phyloP scores from a whole-genome alignment of 805 yeast genomes.

The Candida lessepsii region DNA sequence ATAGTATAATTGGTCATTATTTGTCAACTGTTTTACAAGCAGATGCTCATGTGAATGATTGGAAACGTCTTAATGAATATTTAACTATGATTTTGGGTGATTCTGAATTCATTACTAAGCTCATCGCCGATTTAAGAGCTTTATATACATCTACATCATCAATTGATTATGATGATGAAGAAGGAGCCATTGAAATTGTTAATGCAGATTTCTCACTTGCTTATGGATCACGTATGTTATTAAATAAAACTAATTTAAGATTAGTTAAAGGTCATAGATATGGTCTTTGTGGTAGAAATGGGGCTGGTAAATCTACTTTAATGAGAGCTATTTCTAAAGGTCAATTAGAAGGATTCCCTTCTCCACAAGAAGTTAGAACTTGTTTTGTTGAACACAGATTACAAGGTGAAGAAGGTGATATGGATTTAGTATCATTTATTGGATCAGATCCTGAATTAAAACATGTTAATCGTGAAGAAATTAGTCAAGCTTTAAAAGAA shows the following conservation, averaged over 20 bases:
- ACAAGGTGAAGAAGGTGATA: slow-evolving; percentile 91
- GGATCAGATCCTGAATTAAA: slow-evolving; percentile 82
- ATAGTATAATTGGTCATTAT: slow-evolving; percentile 45
- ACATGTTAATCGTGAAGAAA: slow-evolving; percentile 63
- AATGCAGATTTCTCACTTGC: slow-evolving; percentile 95
- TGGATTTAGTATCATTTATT: slow-evolving; percentile 84
- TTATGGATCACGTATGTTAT: slow-evolving; percentile 94
- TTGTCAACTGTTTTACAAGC: slow-evolving; percentile 40
- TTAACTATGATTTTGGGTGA: slow-evolving; percentile 35
- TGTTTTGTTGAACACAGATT: slow-evolving; percentile 97
- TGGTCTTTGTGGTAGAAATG: slow-evolving; percentile 97
- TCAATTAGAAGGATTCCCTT: slow-evolving; percentile 96
- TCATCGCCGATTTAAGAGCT: slow-evolving; percentile 49
- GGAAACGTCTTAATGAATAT: slow-evolving; percentile 53
- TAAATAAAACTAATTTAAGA: slow-evolving; percentile 87
- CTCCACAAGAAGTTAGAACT: slow-evolving; percentile 78
- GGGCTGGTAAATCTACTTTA: slow-evolving; percentile 97
- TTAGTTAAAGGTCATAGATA: slow-evolving; percentile 93
- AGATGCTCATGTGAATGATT: slow-evolving; percentile 46
- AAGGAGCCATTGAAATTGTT: slow-evolving; percentile 87
- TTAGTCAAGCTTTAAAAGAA: slow-evolving; percentile 68
- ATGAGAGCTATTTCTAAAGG: slow-evolving; percentile 97
- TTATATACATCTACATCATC: slow-evolving; percentile 49
- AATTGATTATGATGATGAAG: slow-evolving; percentile 53
- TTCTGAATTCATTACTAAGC: slow-evolving; percentile 39